Evolutionary conservation across 2,329 filamentous ascomycete species (phyloP).

Genomic region (Hymenoscyphus scutula): DNA sequence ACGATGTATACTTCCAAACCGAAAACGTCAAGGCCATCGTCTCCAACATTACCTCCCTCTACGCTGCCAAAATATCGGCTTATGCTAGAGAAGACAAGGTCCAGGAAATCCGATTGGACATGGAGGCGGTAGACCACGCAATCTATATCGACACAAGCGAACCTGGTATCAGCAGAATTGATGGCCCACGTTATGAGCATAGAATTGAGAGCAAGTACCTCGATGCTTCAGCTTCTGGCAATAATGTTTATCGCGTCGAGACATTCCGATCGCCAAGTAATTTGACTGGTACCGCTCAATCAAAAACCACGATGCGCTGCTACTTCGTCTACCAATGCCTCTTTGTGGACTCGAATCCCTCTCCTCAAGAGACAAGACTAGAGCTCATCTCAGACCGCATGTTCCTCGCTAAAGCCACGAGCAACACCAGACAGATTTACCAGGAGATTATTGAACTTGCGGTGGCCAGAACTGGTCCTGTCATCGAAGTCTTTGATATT

Average conservation of each 20-base stretch:
- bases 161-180: conserved; percentile 72
- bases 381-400: conserved; percentile 90
- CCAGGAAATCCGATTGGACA: conserved; percentile 91
- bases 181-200: conserved; percentile 89
- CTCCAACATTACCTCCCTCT: conserved; percentile 92
- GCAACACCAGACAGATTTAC: conserved; percentile 94
- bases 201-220: conserved; percentile 94
- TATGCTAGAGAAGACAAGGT: conserved; percentile 91
- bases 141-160: conserved; percentile 98
- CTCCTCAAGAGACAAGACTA: conserved; percentile 78
- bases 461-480: conserved; percentile 81
- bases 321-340: conserved; percentile 99
- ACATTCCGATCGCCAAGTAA: conserved; percentile 90
- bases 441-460: conserved; percentile 87
- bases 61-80: conserved; percentile 93
- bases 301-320: conserved; percentile 84
- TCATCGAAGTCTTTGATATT: conserved; percentile 97
- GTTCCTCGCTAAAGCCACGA: conserved; percentile 93
- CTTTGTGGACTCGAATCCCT: conserved; percentile 75
- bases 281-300: conserved; percentile 62
- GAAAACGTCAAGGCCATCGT: conserved; percentile 84
- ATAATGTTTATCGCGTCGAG: conserved; percentile 84
- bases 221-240: conserved; percentile 62
- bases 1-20: conserved; percentile 97
- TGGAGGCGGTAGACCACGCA: conserved; percentile 90